Base-by-base conservation (phyloP, 306 rosid species). In the Quercus ilex region DNA sequence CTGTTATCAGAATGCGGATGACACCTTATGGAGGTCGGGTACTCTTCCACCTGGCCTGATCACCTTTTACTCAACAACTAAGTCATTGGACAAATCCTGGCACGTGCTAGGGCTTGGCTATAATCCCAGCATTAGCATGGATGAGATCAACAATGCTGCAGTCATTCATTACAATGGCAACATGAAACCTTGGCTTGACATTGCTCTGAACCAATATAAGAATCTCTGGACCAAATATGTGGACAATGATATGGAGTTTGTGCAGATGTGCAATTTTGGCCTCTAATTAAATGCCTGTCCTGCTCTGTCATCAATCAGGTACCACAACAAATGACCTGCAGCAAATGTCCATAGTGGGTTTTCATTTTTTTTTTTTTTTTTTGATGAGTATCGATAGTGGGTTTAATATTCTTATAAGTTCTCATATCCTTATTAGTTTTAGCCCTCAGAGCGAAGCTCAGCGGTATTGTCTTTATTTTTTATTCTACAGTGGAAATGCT, bases 181-280 rank as follows among this genome's bases (percentile, higher is more conserved):
- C 88, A 96, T 93, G 99, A 96, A 96, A 79, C 99, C 99, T 38
- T 96, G 99, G 99, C 97, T 96, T 19, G 99, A 96, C 80, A 89
- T 96, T 79, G 99, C 99, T 23, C 82, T 96, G 94, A 96, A 96
- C 82, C 99, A 96, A 75, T 96, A 93, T 71, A 96, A 96, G 90
- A 88, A 83, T 80, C 93, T 93, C 4, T 96, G 99, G 99, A 91
- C 99, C 55, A 90, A 90, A 81, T 90, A 93, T 51, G 92, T 96
- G 68, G 99, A 96, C 94, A 96, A 87, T 41, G 99, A 92, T 75
- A 93, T 93, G 99, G 98, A 96, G 75, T 96, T 89, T 81, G 99
- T 96, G 79, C 98, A 96, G 87, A 88, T 93, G 94, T 93, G 99
- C 94, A 96, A 96, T 91, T 96, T 96, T 90, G 99, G 99, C 80